These are phyloP conservation scores for Bacidia gigantensis DNA, from an alignment of 495 filamentous ascomycete genomes.

Conservation along the genomic window DNA sequence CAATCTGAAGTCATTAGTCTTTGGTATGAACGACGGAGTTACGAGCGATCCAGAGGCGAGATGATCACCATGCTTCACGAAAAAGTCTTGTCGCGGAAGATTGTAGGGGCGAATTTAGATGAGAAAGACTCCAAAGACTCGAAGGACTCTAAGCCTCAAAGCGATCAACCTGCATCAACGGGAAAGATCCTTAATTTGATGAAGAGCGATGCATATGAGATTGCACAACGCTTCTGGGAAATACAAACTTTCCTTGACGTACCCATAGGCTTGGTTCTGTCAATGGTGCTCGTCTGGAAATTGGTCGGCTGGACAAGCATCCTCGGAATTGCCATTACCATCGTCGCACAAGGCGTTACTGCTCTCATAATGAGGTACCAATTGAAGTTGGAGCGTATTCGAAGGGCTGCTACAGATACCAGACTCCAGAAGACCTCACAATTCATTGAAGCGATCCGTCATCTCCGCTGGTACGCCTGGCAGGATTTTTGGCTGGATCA, in stretches of 20 bases:
- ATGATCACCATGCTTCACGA: slow-evolving; percentile 83
- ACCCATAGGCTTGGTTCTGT: slow-evolving; percentile 55
- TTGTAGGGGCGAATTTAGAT: slow-evolving; percentile 34
- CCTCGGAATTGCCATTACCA: slow-evolving; percentile 49
- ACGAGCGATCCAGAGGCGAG: slow-evolving; percentile 68
- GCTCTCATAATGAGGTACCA: slow-evolving; percentile 44
- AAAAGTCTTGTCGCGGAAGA: slow-evolving; percentile 65
- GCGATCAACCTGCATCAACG: slow-evolving; percentile 51
- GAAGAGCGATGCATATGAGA: slow-evolving; percentile 67
- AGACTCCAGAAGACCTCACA: slow-evolving; percentile 64
- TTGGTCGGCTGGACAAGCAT: slow-evolving; percentile 70
- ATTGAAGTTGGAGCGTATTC: slow-evolving; percentile 47
- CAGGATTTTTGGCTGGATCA: slow-evolving; percentile 61
- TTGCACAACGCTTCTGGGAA: slow-evolving; percentile 76
- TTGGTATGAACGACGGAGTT: slow-evolving; percentile 62
- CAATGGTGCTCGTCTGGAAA: slow-evolving; percentile 54
- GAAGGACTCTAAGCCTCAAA: slow-evolving; percentile 19
- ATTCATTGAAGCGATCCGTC: slow-evolving; percentile 72
- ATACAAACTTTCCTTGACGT: slow-evolving; percentile 50
- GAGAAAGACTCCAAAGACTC: slow-evolving; percentile 17
- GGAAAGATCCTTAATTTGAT: slow-evolving; percentile 77
- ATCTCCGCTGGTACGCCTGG: slow-evolving; percentile 80
- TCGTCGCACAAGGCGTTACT: slow-evolving; percentile 52
- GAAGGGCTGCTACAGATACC: slow-evolving; percentile 52
- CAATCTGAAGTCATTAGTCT: slow-evolving; percentile 57